Conservation (phyloP, 176 grass and related monocot genomes). For the Panicum miliaceum region DNA sequence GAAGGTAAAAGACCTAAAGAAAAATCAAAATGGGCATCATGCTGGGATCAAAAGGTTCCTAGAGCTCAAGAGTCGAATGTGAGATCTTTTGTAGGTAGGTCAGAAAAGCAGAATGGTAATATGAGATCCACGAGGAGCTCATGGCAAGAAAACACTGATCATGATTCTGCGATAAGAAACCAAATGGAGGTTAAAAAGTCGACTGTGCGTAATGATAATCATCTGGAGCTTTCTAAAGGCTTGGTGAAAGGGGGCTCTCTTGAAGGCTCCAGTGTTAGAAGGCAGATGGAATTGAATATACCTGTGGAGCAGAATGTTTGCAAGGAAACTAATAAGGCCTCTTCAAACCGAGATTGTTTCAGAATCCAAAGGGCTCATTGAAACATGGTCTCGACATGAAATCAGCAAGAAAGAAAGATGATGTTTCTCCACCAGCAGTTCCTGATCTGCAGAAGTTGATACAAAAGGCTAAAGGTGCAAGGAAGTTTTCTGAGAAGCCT, state of each 20-base stretch:
- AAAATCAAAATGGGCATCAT: conserved; percentile 26
- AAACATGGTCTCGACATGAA: conserved; percentile 27
- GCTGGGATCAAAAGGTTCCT: conserved; percentile 40
- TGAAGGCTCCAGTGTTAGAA: conserved; percentile 24
- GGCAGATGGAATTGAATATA: conserved; percentile 33
- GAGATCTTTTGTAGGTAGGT: conserved; percentile 26
- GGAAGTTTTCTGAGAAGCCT: conserved; percentile 54
- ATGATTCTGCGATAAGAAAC: conserved; percentile 30
- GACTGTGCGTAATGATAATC: conserved; percentile 19
- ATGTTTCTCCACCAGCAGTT: conserved; percentile 30
- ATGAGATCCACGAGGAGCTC: conserved; percentile 31
- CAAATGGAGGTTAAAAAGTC: conserved; percentile 26
- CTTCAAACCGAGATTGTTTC: conserved; percentile 37
- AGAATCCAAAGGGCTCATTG: conserved; percentile 22
- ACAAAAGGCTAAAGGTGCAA: conserved; percentile 54
- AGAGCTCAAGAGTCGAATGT: conserved; percentile 28
- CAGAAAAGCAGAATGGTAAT: conserved; percentile 36
- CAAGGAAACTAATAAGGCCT: conserved; percentile 37
- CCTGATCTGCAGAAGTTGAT: conserved; percentile 51
- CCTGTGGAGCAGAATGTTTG: conserved; percentile 24
- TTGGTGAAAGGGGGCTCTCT: not conserved
- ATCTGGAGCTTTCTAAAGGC: conserved; percentile 34
- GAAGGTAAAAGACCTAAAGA: not conserved
- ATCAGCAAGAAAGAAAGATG: conserved; percentile 32
- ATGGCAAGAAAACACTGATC: conserved; percentile 36